Evolutionary conservation across 1,284 basidiomycete genomes (phyloP).

Genomic region (Albatrellus sp.): DNA sequence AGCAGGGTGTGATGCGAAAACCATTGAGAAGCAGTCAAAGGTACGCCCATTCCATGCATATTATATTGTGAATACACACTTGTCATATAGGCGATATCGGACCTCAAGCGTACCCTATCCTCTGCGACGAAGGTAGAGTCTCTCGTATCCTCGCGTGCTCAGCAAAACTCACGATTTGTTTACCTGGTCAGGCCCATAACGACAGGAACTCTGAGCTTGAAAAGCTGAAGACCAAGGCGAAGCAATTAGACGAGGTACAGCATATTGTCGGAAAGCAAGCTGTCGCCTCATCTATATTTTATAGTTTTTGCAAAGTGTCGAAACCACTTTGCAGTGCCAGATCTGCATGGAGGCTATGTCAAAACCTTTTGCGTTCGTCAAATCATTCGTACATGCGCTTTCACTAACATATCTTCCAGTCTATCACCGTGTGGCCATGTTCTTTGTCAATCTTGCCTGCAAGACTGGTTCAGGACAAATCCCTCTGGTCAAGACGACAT

Average conservation of each 20-base stretch:
- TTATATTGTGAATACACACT: background rate
- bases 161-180: conserved; percentile 2
- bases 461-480: conserved; percentile 63
- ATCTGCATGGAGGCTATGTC: conserved; percentile 60
- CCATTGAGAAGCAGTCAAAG: conserved; percentile 43
- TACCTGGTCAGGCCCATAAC: conserved; percentile 28
- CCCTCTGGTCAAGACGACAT: conserved; percentile 42
- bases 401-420: conserved; percentile 19
- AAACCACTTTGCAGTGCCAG: conserved; percentile 51
- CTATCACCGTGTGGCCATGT: conserved; percentile 65
- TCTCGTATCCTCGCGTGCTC: conserved; percentile 4
- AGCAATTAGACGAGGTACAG: conserved; percentile 43
- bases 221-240: conserved; percentile 31
- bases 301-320: conserved; percentile 44
- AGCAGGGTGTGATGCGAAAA: conserved; percentile 36
- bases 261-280: background rate
- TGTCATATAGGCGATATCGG: conserved; percentile 32
- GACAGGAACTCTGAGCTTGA: conserved; percentile 35
- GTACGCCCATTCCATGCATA: conserved; percentile 19
- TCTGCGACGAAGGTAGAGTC: conserved; percentile 19
- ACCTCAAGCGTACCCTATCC: conserved; percentile 29
- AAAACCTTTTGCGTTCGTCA: conserved; percentile 51
- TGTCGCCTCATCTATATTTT: conserved; percentile 1
- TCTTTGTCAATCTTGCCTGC: conserved; percentile 52
- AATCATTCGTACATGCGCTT: background rate